These are phyloP conservation scores for Ceratocystis variospora DNA, from an alignment of 2,329 filamentous ascomycete genomes.

Conservation along the genomic window DNA sequence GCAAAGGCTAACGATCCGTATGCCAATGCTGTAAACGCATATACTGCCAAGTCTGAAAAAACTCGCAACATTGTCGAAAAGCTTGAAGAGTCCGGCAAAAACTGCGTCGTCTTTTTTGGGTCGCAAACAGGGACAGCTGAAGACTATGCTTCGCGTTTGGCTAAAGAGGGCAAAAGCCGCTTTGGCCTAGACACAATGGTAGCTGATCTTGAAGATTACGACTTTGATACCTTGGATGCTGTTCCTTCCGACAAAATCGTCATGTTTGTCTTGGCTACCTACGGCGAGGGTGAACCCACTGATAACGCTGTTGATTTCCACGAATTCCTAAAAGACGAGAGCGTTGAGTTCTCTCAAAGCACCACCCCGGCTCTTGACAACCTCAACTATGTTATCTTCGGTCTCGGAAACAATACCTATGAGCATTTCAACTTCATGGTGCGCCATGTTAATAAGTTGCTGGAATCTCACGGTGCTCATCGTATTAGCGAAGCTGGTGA, in stretches of 20 bases:
- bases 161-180: slow-evolving; percentile 92
- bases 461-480: slow-evolving; percentile 69
- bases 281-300: slow-evolving; percentile 95
- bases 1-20: slow-evolving; percentile 80
- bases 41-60: slow-evolving; percentile 62
- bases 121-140: slow-evolving; percentile 97
- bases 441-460: slow-evolving; percentile 68
- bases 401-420: slow-evolving; percentile 97
- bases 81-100: slow-evolving; percentile 89
- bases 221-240: slow-evolving; percentile 83
- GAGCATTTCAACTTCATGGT: slow-evolving; percentile 99
- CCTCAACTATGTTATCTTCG: slow-evolving; percentile 88
- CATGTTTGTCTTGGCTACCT: slow-evolving; percentile 93
- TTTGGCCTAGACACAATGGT: slow-evolving; percentile 98
- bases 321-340: slow-evolving; percentile 80
- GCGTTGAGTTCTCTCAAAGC: slow-evolving; percentile 64
- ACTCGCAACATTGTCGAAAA: slow-evolving; percentile 89
- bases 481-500: slow-evolving; percentile 82
- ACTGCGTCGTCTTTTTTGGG: slow-evolving; percentile 96
- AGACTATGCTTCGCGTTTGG: slow-evolving; percentile 89
- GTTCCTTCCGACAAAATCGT: slow-evolving; percentile 82
- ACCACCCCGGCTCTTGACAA: slow-evolving; percentile 60
- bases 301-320: slow-evolving; percentile 99
- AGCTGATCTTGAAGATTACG: slow-evolving; percentile 93
- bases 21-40: slow-evolving; percentile 55